Conservation (phyloP, 768 basidiomycete species). For the Stropharia rugosoannulata region DNA sequence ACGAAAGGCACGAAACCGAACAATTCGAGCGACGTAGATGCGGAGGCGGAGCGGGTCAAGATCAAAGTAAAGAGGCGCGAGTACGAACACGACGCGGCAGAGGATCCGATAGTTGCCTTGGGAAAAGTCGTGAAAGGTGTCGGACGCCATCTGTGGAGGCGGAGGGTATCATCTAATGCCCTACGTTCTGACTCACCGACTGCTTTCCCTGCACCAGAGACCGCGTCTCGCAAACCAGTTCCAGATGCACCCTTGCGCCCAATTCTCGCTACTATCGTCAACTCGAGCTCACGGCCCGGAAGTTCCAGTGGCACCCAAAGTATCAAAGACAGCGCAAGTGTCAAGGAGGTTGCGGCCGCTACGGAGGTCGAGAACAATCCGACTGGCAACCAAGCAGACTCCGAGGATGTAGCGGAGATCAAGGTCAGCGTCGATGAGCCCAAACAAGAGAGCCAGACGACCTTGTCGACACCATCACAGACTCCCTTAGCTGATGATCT, state of each 20-base stretch:
- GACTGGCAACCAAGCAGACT: no score
- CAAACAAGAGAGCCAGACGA: not conserved
- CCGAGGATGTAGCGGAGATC: no score
- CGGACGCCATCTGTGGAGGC: constrained; percentile 47
- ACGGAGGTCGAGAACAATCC: not conserved
- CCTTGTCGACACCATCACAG: no score
- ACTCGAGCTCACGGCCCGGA: not conserved
- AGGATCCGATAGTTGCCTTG: constrained; percentile 48
- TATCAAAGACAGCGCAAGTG: not conserved
- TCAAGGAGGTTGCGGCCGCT: not conserved
- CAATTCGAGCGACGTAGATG: not conserved
- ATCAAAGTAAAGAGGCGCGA: not conserved
- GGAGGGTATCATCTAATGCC: constrained; percentile 28
- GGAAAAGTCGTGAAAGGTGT: constrained; percentile 53
- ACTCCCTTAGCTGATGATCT: not conserved
- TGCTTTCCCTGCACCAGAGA: not conserved
- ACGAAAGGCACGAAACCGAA: constrained; percentile 16
- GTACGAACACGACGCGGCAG: constrained; percentile 27
- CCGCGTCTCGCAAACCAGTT: constrained; percentile 28
- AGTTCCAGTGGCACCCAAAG: not conserved
- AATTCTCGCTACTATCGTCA: constrained; percentile 13
- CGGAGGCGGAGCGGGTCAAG: constrained; percentile 3
- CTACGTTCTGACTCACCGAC: not conserved
- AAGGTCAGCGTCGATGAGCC: not conserved
- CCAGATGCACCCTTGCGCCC: constrained; percentile 13